phyloP scores from a whole-genome alignment of 768 basidiomycete species.

The Hericium coralloides region DNA sequence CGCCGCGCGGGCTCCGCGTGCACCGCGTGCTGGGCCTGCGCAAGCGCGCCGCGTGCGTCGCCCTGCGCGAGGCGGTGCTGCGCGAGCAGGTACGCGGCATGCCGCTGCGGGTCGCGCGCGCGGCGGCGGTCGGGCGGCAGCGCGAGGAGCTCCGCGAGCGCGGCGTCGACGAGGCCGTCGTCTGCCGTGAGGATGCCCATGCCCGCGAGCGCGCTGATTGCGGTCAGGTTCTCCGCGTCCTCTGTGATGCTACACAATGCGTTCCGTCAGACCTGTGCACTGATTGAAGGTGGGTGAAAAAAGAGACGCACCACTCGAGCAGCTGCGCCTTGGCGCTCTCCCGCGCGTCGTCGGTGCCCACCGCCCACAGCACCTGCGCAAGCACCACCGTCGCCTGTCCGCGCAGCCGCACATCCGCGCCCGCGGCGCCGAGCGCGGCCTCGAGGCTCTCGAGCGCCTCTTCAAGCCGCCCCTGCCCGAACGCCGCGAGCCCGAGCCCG shows the following conservation, averaged over 20 bases:
- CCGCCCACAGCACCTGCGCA: conserved; percentile 80
- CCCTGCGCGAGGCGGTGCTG: conserved; percentile 68
- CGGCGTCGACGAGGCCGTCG: conserved; percentile 74
- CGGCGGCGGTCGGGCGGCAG: conserved; percentile 59
- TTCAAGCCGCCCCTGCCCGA: conserved; percentile 53
- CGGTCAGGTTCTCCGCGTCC: conserved; percentile 71
- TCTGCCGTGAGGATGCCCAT: conserved; percentile 82
- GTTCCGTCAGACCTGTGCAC: no score
- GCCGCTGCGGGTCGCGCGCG: conserved; percentile 57
- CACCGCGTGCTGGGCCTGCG: conserved; percentile 47
- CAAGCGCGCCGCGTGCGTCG: conserved; percentile 19
- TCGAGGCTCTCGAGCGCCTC: conserved; percentile 63
- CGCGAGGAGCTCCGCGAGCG: conserved; percentile 69
- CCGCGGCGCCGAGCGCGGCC: conserved; percentile 47
- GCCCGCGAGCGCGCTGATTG: conserved; percentile 79
- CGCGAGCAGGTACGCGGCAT: conserved; percentile 64
- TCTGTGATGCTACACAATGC: conserved; percentile 67
- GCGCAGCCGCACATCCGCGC: conserved; percentile 37
- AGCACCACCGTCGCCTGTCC: conserved; percentile 72
- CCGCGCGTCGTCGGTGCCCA: conserved; percentile 63
- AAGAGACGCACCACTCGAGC: conserved; percentile 61
- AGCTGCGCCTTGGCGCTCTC: conserved; percentile 74
- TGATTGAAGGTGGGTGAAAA: no score
- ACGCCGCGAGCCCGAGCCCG: conserved; percentile 64
- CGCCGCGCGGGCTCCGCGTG: conserved; percentile 43